Conservation (phyloP, 2,329 filamentous ascomycete species). For the Chaetoscypha palmicola region DNA sequence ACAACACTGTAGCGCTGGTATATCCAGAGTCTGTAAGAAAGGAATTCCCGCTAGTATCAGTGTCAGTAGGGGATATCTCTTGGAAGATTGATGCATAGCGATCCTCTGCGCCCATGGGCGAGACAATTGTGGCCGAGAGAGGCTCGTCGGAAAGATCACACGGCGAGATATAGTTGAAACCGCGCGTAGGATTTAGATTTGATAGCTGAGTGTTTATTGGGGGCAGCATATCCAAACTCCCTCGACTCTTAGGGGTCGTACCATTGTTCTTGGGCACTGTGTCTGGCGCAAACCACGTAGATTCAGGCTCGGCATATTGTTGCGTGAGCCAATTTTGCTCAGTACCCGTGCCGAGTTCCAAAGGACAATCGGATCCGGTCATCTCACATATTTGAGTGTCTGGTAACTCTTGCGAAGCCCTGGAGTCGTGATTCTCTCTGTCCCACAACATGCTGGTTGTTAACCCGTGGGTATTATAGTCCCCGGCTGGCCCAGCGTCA, state of each 20-base stretch:
- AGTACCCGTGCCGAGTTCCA: slow-evolving; percentile 15
- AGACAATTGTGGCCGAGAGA: slow-evolving; percentile 10
- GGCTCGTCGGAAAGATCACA: slow-evolving; percentile 7
- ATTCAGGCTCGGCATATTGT: slow-evolving; percentile 14
- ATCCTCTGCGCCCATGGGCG: slow-evolving; percentile 7
- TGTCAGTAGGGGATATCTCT: slow-evolving; percentile 14
- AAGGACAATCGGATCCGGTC: slow-evolving; percentile 17
- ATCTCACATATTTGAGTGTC: slow-evolving; percentile 24
- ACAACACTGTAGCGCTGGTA: slow-evolving; percentile 18
- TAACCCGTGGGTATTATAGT: slow-evolving; percentile 1
- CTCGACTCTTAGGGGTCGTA: slow-evolving; percentile 2
- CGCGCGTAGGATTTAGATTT: not conserved
- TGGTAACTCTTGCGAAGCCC: slow-evolving; percentile 19
- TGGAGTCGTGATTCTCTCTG: slow-evolving; percentile 12
- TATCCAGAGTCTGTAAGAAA: slow-evolving; percentile 24
- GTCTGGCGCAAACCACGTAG: slow-evolving; percentile 14
- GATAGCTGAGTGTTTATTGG: slow-evolving; percentile 9
- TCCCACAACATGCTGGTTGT: not conserved
- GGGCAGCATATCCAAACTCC: slow-evolving; percentile 7
- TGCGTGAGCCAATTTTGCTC: slow-evolving; percentile 17
- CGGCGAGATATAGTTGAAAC: not conserved
- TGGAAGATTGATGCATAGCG: slow-evolving; percentile 8
- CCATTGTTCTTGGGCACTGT: slow-evolving; percentile 2
- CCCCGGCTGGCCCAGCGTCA: slow-evolving; percentile 7
- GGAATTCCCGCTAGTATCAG: slow-evolving; percentile 16